Base-by-base conservation (phyloP, 140 eudicot species). In the Anethum foeniculum region DNA sequence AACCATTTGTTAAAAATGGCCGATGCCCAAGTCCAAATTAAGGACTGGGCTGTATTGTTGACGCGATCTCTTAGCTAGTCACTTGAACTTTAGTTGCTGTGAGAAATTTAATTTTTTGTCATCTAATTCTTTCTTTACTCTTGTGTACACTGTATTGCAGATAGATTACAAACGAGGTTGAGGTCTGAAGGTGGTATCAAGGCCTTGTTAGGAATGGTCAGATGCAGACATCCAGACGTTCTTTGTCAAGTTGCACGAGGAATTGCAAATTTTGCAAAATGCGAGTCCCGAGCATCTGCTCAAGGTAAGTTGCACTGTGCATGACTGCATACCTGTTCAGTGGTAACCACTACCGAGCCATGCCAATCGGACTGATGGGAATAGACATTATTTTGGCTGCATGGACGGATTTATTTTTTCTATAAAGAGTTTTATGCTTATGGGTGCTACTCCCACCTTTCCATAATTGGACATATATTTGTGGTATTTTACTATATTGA, bases 181-280 rank as follows among this genome's bases (percentile, higher is more conserved):
- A 87, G 97, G 79, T 88, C 97, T 62, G 99, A 96, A 87, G 99
- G 99, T 82, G 99, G 99, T 75, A 91, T 96, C 52, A 93, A 88
- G 87, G 99, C 99, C 11, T 83, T 96, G 82, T 80, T 96, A 44
- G 98, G 97, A 54, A 96, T 96, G 98, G 99, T 93, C 71, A 86
- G 97, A 86, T 88, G 98, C 67, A 90, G 98, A 68, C 99, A 91
- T 89, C 92, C 92, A 64, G 84, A 89, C 16, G 92, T 88, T 68
- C 90, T 88, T 80, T 88, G 88, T 65, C 92, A 88, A 86, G 92
- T 88, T 84, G 92, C 92, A 54, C 92, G 92, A 21, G 92, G 92
- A 65, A 88, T 88, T 77, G 92, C 92, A 68, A 88, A 88, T 84
- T 88, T 88, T 80, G 92, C 92, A 43, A 88, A 88, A 80, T 88